Conservation (phyloP, 1,284 basidiomycete genomes). For the Ganoderma lucidum region DNA sequence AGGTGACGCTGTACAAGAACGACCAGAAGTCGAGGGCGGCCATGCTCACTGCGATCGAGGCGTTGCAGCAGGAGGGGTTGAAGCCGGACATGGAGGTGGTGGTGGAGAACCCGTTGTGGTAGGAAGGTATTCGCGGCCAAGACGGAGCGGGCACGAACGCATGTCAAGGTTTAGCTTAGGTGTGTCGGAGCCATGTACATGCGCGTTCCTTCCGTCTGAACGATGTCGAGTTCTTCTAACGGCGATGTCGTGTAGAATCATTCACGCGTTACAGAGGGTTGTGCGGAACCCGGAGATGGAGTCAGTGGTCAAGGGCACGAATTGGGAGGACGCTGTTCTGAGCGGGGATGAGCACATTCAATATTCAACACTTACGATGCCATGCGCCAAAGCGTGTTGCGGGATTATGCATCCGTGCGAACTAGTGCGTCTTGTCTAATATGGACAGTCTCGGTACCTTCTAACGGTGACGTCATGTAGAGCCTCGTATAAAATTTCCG, state of each 20-base stretch:
- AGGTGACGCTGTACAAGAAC: background rate
- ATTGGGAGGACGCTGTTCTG: background rate
- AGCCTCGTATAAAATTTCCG: too few relatives aligned
- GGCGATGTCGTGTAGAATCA: background rate
- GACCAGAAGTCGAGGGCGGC: background rate
- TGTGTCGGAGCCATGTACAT: background rate
- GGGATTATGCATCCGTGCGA: too few relatives aligned
- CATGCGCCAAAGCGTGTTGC: too few relatives aligned
- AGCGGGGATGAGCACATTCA: too few relatives aligned
- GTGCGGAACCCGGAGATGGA: background rate
- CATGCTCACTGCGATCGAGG: background rate
- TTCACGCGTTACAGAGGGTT: background rate
- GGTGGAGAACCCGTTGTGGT: background rate
- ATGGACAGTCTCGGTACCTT: too few relatives aligned
- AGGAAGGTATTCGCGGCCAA: background rate
- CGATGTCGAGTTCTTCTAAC: background rate
- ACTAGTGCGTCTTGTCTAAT: too few relatives aligned
- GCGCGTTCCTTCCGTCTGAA: background rate
- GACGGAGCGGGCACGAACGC: background rate
- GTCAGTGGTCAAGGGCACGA: background rate
- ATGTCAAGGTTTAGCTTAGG: background rate
- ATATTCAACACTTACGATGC: too few relatives aligned
- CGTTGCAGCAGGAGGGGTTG: background rate
- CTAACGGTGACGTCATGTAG: too few relatives aligned
- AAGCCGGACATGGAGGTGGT: background rate